Evolutionary conservation across 257 asterid species (phyloP), one percentile per base, ranked within the genome.

Genomic region (Gentiana dahurica): DNA sequence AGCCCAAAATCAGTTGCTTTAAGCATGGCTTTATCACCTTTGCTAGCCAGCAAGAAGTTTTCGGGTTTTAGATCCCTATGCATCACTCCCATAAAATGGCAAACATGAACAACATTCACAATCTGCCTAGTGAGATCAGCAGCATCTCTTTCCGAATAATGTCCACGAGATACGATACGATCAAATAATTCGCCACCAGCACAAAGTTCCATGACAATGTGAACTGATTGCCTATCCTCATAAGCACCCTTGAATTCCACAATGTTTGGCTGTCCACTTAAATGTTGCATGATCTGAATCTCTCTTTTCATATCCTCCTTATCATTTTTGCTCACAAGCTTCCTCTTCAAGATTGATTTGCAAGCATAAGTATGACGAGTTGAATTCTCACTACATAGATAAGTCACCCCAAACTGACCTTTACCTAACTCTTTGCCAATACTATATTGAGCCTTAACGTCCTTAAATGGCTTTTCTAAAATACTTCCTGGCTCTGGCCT

Each of bases 1-100:
- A 87, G 94, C 55, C 95, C 95, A 59, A 87, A 87, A 74, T 84
- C 95, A 43, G 94, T 87, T 0, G 94, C 92, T 55, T 87, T 87
- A 5, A 87, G 55, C 85, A 75, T 87, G 6, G 86, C 86, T 58
- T 73, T 79, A 8, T 76, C 82, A 43, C 77, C 80, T 83, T 87
- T 84, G 54, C 81, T 84, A 7, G 89, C 76, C 12, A 87, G 79
- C 77, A 87, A 79, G 82, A 87, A 87, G 68, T 87, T 87, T 82
- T 87, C 95, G 0, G 95, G 95, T 75, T 87, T 87, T 49, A 87
- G 89, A 81, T 87, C 95, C 75, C 95, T 79, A 71, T 87, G 95
- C 86, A 87, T 73, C 69, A 87, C 95, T 58, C 95, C 95, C 85
- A 87, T 71, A 57, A 87, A 87, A 68, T 87, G 94, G 65, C 95